Evolutionary conservation across 176 grass and related monocot genomes (phyloP), one percentile per base, ranked within the genome.

Genomic region (Cenchrus fungigraminus): DNA sequence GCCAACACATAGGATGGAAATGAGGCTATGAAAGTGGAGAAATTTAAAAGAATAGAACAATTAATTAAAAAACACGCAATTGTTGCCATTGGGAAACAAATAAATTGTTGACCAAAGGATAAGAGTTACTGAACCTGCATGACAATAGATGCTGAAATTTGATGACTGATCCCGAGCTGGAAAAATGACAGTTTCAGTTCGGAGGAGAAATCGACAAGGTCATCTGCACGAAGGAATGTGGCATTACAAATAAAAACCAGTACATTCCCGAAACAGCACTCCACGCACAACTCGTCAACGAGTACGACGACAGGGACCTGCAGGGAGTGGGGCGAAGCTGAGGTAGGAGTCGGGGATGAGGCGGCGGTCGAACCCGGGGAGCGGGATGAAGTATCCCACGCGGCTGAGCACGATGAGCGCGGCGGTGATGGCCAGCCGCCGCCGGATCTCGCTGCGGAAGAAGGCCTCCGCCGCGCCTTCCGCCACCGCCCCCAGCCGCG

Each of bases 391-490:
- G 85, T 98, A 92, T 4, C 93, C 96, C 7, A 95, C 79, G 28
- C 96, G 93, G 81, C 96, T 98, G 70, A 95, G 76, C 37, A 98
- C 83, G 64, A 98, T 98, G 20, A 98, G 85, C 16, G 76, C 89
- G 6, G 89, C 89, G 6, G 96, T 98, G 56, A 98, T 79, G 47
- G 90, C 79, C 28, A 98, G 86, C 76, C 96, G 76, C 9, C 96
- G 88, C 1, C 93, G 88, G 57, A 98, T 98, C 88, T 98, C 96
- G 60, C 96, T 98, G 74, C 92, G 89, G 93, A 98, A 98, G 93
- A 98, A 95, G 19, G 93, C 90, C 79, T 98, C 96, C 40, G 89
- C 89, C 40, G 93, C 89, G 68, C 82, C 70, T 64, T 95, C 91
- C 37, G 69, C 85, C 64, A 98, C 91, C 10, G 91, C 87, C 19